Base-by-base conservation (phyloP, 805 yeast genomes). In the Naumovozyma dairenensis region DNA sequence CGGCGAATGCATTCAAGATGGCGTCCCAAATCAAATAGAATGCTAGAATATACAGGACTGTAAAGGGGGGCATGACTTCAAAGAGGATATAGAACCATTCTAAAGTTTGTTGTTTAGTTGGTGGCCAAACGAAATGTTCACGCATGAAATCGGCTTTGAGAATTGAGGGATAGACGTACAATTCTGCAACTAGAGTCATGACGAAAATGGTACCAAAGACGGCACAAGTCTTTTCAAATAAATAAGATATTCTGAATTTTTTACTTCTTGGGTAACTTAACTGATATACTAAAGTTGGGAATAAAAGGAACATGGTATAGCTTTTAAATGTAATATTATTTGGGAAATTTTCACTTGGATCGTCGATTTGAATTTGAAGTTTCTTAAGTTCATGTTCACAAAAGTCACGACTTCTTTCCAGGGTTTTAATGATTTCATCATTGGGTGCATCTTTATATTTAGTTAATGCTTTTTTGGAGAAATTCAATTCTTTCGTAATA, bases 11-110 rank as follows among this genome's bases (percentile, higher is more conserved):
- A 51, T 87, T 89, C 46, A 87, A 64, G 32, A 89, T 89, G 5
- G 89, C 79, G 49, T 92, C 97, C 98, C 98, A 93, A 41, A 93
- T 92, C 40, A 92, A 63, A 54, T 82, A 87, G 60, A 87, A 92
- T 0, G 74, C 77, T 37, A 92, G 61, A 33, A 92, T 48, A 54
- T 86, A 89, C 56, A 80, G 71, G 34, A 77, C 55, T 24, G 84
- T 61, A 54, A 92, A 84, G 15, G 87, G 80, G 14, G 94, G 93
- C 22, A 84, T 72, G 48, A 85, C 63, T 48, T 85, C 93, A 1
- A 74, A 37, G 0, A 89, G 68, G 14, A 71, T 46, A n/a, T 48
- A 43, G 12, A 43, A 37, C 56, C 58, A 53, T 36, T 46, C 45
- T 13, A 32, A 30, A 13, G 48, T 35, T 29, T 55, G 47, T 9